Evolutionary conservation across 2,329 filamentous ascomycete genomes (phyloP).

Genomic region (Colletotrichum lupini): DNA sequence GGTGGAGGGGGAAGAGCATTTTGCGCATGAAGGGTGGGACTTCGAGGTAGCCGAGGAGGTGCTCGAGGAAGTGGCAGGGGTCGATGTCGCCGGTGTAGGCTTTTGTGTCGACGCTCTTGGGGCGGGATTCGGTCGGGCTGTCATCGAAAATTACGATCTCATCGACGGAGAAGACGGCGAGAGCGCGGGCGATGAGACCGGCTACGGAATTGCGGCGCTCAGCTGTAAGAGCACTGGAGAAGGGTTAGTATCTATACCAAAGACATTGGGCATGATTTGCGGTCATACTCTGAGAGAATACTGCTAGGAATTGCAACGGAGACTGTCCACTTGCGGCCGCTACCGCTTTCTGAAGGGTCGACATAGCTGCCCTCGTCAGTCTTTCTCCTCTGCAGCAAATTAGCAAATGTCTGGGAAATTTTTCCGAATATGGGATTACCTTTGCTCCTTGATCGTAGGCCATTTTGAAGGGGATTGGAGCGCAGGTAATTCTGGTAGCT

Average conservation of each 20-base stretch:
- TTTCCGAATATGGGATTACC: background rate
- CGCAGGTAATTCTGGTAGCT: background rate
- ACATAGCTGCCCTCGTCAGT: conserved; percentile 54
- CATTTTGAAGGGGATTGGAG: conserved; percentile 8
- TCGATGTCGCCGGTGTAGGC: conserved; percentile 77
- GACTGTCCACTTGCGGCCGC: conserved; percentile 77
- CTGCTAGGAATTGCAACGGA: conserved; percentile 84
- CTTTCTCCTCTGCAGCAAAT: conserved; percentile 59
- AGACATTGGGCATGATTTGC: no score
- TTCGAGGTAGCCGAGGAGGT: conserved; percentile 84
- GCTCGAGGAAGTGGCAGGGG: conserved; percentile 82
- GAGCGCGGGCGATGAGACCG: conserved; percentile 81
- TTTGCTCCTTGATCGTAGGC: conserved; percentile 37
- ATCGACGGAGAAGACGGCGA: conserved; percentile 86
- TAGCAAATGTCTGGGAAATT: background rate
- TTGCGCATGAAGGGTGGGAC: conserved; percentile 85
- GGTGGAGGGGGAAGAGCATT: conserved; percentile 80
- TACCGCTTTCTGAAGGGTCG: conserved; percentile 52
- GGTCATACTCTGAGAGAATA: conserved; percentile 76
- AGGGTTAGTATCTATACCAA: background rate
- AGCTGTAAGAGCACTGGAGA: conserved; percentile 71
- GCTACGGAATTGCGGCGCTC: conserved; percentile 81
- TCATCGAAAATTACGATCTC: conserved; percentile 88
- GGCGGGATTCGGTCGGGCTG: conserved; percentile 58
- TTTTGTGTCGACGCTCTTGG: conserved; percentile 59